Evolutionary conservation across 2,329 filamentous ascomycete species (phyloP), one percentile per base, ranked within the genome.

Genomic region (Colletotrichum coccodes): DNA sequence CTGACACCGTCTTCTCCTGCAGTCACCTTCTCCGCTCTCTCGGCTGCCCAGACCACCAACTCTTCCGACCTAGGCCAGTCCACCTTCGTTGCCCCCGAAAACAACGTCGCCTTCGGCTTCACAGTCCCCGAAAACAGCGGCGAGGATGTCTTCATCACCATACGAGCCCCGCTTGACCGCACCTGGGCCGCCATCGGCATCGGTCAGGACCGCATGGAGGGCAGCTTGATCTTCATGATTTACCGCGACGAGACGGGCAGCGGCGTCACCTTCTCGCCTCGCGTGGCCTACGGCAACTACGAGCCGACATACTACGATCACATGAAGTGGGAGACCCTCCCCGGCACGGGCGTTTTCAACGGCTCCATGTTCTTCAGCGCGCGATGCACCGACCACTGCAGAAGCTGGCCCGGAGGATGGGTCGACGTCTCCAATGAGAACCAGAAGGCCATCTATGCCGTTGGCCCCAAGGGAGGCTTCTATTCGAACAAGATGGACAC

Each of bases 111-210:
- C n/a, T 89, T 89, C 73, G 83, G 82, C 58, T 78, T 86, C 64
- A 84, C 85, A 61, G 82, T 86, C 26, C 82, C 86, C 46, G 75
- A 82, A n/a, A 78, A 84, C 64, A 72, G 77, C 30, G 81, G 80
- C 64, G 79, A 81, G 50, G 82, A 88, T 72, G 74, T 89, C 44
- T 89, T 83, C 78, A 87, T 90, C 76, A 83, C 83, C n/a, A 72
- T 90, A 18, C 82, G 84, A 66, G 83, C 85, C 44, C 80, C 84
- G 34, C 78, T 75, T 42, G 74, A 76, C 11, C 77, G 81, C 42
- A 82, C 84, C 40, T 90, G 87, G 87, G 83, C 83, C 47, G 86
- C 84, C 65, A 76, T 90, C 47, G 88, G 88, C 40, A 81, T 89
- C 42, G 88, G 88, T 52, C 82, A 80, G 64, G 72, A 82, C 53